Evolutionary conservation across 225 moss, liverwort and hornwort species (phyloP).

Genomic region (Physcomitrellopsis africana): DNA sequence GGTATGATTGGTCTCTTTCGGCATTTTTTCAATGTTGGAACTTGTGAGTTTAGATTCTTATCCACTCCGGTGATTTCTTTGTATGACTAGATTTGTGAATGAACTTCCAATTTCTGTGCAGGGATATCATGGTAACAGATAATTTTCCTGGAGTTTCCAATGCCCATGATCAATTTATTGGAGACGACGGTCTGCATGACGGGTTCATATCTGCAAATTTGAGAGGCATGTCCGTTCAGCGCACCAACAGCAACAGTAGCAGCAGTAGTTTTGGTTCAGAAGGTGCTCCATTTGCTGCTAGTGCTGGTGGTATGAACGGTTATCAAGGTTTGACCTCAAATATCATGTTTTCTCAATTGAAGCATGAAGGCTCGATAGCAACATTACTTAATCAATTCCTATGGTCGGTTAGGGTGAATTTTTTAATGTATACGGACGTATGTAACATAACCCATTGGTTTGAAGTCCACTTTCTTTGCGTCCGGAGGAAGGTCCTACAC

Average conservation of each 20-base stretch:
- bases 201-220: conserved; percentile 42
- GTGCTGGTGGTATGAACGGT: conserved; percentile 52
- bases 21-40: neutral
- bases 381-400: neutral
- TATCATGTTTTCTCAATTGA: neutral
- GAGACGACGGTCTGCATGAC: conserved; percentile 64
- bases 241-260: conserved; percentile 49
- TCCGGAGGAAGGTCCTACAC: neutral
- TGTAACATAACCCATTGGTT: neutral
- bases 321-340: conserved; percentile 59
- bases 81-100: neutral
- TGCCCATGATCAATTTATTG: conserved; percentile 61
- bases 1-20: too few species aligned
- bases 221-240: conserved; percentile 54
- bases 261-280: conserved; percentile 75
- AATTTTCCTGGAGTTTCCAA: conserved; percentile 55
- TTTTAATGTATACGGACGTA: too few species aligned
- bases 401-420: neutral
- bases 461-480: neutral
- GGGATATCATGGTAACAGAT: conserved; percentile 59
- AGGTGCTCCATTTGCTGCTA: conserved; percentile 49
- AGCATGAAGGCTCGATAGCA: neutral
- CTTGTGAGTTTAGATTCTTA: neutral
- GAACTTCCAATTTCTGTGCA: conserved; percentile 34
- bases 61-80: neutral